A percentile compares a stretch with the other conserved stretches of the same genome.
Conservation (phyloP, 495 filamentous ascomycete species). For the Hyaloscypha finlandica region DNA sequence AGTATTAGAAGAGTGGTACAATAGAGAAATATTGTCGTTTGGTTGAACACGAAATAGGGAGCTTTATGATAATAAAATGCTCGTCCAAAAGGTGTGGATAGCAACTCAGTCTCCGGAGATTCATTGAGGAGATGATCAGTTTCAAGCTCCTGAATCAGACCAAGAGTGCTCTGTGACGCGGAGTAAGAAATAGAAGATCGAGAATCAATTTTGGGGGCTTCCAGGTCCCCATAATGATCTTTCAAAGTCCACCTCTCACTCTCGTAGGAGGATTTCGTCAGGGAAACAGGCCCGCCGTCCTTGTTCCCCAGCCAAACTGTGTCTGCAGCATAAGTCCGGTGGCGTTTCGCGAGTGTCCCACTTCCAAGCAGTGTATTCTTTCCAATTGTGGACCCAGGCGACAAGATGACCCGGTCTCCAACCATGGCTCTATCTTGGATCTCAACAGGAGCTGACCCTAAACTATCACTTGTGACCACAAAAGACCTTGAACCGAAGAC, state of each 20-base stretch:
- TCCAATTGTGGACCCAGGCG: constrained; percentile 43
- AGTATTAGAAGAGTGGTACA: constrained; percentile 39
- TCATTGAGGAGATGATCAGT: background rate
- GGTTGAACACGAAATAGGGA: constrained; percentile 42
- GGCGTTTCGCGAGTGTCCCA: constrained; percentile 44
- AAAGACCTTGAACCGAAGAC: constrained; percentile 49
- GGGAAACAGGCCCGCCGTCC: constrained; percentile 43
- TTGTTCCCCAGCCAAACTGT: constrained; percentile 49
- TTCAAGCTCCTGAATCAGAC: background rate
- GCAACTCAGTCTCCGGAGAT: too few relatives aligned
- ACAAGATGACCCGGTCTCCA: constrained; percentile 43
- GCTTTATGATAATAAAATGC: constrained; percentile 45
- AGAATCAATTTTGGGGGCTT: background rate
- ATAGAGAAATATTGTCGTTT: constrained; percentile 43
- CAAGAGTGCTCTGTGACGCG: background rate
- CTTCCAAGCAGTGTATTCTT: constrained; percentile 44
- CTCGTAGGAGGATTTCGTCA: constrained; percentile 13
- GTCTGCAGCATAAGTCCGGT: constrained; percentile 38
- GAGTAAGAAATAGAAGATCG: too few relatives aligned
- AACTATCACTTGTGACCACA: constrained; percentile 46
- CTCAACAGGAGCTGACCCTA: constrained; percentile 40
- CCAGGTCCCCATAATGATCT: background rate
- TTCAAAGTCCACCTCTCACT: background rate
- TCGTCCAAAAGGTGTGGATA: constrained; percentile 41
- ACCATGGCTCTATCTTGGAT: constrained; percentile 48